Conservation (phyloP, 192 early-diverging fungal genomes). For the Podila minutissima region DNA sequence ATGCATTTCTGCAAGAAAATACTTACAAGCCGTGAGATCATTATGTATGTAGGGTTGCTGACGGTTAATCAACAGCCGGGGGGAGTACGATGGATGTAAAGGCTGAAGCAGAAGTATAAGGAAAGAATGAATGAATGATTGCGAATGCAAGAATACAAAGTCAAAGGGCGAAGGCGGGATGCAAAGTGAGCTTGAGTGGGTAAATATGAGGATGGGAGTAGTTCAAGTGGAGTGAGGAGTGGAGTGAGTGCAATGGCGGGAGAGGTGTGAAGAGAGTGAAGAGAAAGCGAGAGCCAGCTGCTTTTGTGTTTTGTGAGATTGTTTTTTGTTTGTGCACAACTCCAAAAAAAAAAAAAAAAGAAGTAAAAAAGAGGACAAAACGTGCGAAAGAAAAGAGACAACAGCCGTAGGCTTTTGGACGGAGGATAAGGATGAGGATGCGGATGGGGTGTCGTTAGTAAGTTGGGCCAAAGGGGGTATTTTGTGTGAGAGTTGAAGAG, state of each 20-base stretch:
- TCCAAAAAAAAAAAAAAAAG: neutral
- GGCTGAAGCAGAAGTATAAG: neutral
- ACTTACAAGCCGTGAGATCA: constrained; percentile 50
- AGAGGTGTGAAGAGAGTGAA: neutral
- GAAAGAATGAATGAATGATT: neutral
- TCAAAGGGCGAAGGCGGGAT: neutral
- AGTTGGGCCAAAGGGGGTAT: too few relatives aligned
- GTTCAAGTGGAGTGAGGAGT: neutral
- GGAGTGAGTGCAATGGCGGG: neutral
- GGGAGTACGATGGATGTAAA: neutral
- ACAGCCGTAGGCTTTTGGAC: neutral
- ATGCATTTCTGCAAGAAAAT: neutral
- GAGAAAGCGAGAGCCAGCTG: neutral
- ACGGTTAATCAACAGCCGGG: neutral
- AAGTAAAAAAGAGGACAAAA: neutral
- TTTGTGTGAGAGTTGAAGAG: neutral
- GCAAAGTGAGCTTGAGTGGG: neutral
- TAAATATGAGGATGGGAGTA: neutral
- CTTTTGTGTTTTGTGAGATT: too few relatives aligned
- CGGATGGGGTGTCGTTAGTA: neutral
- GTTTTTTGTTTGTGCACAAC: too few relatives aligned
- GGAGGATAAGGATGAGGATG: neutral
- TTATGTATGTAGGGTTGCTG: neutral
- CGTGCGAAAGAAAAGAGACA: neutral
- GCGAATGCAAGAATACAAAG: neutral